Evolutionary conservation across 352 stramenopile species (phyloP), one percentile per base, ranked within the genome.

Genomic region (Pythium sukuiense): DNA sequence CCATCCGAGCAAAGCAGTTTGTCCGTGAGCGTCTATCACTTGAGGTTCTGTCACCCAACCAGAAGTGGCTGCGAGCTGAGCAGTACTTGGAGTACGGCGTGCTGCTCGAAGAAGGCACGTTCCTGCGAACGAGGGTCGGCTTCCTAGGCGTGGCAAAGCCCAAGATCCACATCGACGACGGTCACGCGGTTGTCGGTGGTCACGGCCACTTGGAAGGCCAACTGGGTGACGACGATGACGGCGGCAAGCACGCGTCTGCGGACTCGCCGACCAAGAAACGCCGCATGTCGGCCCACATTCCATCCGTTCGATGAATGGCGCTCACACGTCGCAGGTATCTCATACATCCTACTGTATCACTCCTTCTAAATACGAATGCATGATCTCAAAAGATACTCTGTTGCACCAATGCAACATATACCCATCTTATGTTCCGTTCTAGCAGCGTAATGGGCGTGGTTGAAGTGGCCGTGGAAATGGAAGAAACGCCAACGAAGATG

Each of bases 131-230:
- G n/a, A 69, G 67, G 29, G 69, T 68, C 30, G 81, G 81, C 6
- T 89, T 89, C 49, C 39, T 76, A 8, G 69, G 79, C 35, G 59
- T 83, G 32, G 76, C 82, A 6, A 73, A 85, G 39, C 73, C 80
- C 45, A 72, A 72, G 48, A 68, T 72, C 55, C 55, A 56, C 50
- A 65, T 69, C 14, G 66, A 69, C 55, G 66, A 72, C 55, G 55
- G 64, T 39, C 65, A 72, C 54, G 65, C 64, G 33, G 59, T 55
- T 3, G 54, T 72, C 27, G 65, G 65, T 9, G 54, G 41, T 1
- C 48, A 61, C 9, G 64, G 64, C 45, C 41, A 71, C 33, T 29
- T 65, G 13, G 58, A 65, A 6, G 46, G 53, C 16, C 24, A 26
- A 3, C 16, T 58, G 32, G n/a, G 43, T 13, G 63, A 49, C 14